phyloP scores from a whole-genome alignment of 768 basidiomycete species.

The Rhizopogon roseolus region DNA sequence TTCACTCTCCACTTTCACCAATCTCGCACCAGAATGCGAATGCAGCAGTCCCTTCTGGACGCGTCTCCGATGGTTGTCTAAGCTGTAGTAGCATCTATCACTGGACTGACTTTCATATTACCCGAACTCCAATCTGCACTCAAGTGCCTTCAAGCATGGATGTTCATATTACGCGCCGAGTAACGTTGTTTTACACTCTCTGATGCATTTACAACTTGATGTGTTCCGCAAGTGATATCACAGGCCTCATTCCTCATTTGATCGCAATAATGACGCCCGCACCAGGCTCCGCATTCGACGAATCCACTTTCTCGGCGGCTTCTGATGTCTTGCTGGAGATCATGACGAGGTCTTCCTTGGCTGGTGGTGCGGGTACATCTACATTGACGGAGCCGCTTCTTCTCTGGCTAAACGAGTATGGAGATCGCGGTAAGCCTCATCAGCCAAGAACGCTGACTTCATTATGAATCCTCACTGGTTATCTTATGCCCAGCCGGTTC shows the following conservation, averaged over 20 bases:
- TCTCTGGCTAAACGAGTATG: constrained; percentile 65
- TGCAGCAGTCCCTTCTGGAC: constrained; percentile 61
- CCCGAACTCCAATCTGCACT: constrained; percentile 65
- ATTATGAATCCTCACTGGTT: constrained; percentile 23
- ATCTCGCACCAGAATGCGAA: constrained; percentile 43
- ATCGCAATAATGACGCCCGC: constrained; percentile 38
- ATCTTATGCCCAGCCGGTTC: constrained; percentile 9
- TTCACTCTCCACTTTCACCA: constrained; percentile 2
- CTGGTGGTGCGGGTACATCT: constrained; percentile 62
- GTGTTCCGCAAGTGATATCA: constrained; percentile 50
- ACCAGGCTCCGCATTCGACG: constrained; percentile 32
- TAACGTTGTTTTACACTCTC: constrained; percentile 25
- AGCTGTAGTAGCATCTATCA: constrained; percentile 58
- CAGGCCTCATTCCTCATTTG: constrained; percentile 63
- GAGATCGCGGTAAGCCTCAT: constrained; percentile 25
- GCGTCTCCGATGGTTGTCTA: constrained; percentile 69
- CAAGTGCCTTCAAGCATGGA: constrained; percentile 82
- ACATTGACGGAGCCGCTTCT: constrained; percentile 83
- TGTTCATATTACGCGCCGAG: constrained; percentile 64
- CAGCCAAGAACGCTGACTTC: constrained; percentile 37
- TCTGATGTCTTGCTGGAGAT: constrained; percentile 77
- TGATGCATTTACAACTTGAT: background rate
- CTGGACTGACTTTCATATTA: constrained; percentile 27
- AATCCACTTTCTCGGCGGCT: constrained; percentile 54
- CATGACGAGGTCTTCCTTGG: constrained; percentile 66